Percentiles rank a stretch among this genome's conserved stretches.
Conservation (phyloP, 306 rosid species). For the Phaseolus lunatus region DNA sequence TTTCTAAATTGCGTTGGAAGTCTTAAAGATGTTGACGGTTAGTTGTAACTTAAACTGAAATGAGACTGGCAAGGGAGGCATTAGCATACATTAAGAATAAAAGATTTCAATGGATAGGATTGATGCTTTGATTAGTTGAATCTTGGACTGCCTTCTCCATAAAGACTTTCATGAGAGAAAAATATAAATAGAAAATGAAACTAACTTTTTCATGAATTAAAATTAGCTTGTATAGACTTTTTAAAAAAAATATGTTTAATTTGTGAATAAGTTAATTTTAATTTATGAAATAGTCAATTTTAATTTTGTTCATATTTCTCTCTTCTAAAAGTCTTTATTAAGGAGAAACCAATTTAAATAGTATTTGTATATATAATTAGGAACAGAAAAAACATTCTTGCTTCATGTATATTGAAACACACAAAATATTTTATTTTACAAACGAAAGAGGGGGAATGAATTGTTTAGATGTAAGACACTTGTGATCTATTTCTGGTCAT, state of each 20-base stretch:
- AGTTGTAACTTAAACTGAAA: background rate
- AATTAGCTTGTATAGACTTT: no score
- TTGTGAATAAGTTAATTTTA: no score
- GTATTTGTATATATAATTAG: background rate
- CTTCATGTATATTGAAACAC: slow-evolving; percentile 7
- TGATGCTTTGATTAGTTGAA: slow-evolving; percentile 15
- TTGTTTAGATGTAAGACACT: background rate
- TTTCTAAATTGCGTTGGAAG: slow-evolving; percentile 8
- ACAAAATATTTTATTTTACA: background rate
- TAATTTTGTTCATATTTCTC: no score
- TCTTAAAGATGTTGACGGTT: background rate
- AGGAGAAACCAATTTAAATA: background rate
- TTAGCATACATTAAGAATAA: background rate
- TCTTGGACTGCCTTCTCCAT: no score
- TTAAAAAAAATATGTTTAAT: no score
- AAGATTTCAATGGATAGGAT: background rate
- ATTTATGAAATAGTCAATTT: no score
- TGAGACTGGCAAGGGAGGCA: background rate
- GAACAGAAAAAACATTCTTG: background rate
- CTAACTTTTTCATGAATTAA: no score
- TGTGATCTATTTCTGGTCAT: background rate
- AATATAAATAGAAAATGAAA: no score
- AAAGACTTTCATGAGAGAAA: no score
- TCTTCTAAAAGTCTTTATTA: no score
- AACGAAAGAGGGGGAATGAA: background rate